Base-by-base conservation (phyloP, 768 basidiomycete species). In the Leucocoprinus sp. region DNA sequence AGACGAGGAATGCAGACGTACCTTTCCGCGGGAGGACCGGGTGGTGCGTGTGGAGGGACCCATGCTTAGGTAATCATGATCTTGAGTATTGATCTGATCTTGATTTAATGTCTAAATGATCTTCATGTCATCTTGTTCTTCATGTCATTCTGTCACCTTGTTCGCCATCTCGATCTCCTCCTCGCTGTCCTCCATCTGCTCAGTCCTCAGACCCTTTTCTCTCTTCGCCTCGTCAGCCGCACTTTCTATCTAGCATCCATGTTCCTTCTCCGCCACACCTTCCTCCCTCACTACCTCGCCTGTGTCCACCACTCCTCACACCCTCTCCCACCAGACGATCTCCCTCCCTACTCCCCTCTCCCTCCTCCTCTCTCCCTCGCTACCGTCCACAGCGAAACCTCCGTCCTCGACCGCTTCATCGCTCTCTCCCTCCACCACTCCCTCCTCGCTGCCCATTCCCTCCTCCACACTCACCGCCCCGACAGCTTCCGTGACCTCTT, bases 401-500 rank as follows among this genome's bases (percentile, higher is more conserved):
- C 65, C 45, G 72, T 83, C 14, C 74, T 92, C 17, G 89, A 92
- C 65, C 71, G 72, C 48, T 90, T 85, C 69, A 83, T 92, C 38
- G 76, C 79, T 2, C 74, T 91, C 55, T 85, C 84, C 62, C 82
- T 85, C 42, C 78, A 76, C 17, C 82, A 90, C 57, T 89, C 91
- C 61, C 72, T 89, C 35, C 80, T 82, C 69, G 65, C 71, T 31
- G 86, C 89, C 61, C 83, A 87, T 38, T 71, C 74, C 2, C 77
- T 79, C 57, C 70, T 90, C 18, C 85, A 91, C 53, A 74, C 87
- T 37, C 82, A 82, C 54, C 70, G 81, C 9, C 80, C 82, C 43
- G 86, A 88, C 58, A 71, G 74, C 8, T 90, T 84, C 67, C 79
- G 78, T 49, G 88, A 90, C 54, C 63, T 91, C 19, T 90, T 91